Percentiles rank a stretch among this genome's conserved stretches.
Evolutionary conservation across 1,139 yeast species (phyloP).

Genomic region (Geotrichum citri-aurantii): DNA sequence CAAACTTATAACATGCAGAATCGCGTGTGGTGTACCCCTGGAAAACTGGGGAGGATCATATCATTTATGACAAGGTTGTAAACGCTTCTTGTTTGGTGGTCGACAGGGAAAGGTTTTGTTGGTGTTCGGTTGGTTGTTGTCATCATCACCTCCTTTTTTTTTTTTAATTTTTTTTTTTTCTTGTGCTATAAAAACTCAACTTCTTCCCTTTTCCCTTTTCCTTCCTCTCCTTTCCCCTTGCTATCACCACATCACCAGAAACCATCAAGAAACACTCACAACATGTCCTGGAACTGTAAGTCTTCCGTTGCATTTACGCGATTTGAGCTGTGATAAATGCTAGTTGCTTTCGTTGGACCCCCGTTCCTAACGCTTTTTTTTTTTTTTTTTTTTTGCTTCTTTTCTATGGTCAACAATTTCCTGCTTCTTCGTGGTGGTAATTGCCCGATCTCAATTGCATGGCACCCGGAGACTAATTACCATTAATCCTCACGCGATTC

Average conservation of each 20-base stretch:
- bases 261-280: background rate
- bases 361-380: background rate
- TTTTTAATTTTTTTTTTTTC: constrained; percentile 5
- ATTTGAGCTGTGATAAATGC: background rate
- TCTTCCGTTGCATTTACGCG: background rate
- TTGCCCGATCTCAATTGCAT: constrained; percentile 5
- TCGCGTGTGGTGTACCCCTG: background rate
- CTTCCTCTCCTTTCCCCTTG: background rate
- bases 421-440: constrained; percentile 8
- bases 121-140: background rate
- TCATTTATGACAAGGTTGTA: too few relatives aligned
- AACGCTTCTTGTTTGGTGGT: background rate
- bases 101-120: background rate
- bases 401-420: background rate
- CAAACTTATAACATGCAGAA: background rate
- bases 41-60: background rate
- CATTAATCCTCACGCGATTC: background rate
- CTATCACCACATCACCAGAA: background rate
- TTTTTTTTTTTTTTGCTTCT: background rate
- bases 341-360: background rate
- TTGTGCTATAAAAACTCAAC: background rate
- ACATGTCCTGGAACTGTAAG: constrained; percentile 20
- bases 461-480: background rate
- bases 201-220: constrained; percentile 4
- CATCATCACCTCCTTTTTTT: constrained; percentile 9